These are phyloP conservation scores for Porogramme epimiltina DNA, from an alignment of 1,284 basidiomycete genomes.

Conservation along the genomic window DNA sequence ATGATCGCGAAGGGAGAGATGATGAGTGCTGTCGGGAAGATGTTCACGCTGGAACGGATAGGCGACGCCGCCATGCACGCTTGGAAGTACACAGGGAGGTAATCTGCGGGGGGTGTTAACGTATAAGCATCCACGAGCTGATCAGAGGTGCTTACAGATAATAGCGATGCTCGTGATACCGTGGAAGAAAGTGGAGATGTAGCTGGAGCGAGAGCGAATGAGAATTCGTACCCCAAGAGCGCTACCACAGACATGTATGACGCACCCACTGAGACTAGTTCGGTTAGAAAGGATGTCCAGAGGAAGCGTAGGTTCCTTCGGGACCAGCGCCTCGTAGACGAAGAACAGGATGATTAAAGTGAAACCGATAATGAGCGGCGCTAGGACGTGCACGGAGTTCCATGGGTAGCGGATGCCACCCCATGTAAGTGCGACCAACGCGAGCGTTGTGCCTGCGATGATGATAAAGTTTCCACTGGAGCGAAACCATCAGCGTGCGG, in stretches of 20 bases:
- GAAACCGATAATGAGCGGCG: conserved; percentile 24
- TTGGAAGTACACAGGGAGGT: conserved; percentile 42
- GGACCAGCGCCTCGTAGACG: conserved; percentile 18
- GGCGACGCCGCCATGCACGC: conserved; percentile 32
- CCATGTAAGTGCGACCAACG: conserved; percentile 24
- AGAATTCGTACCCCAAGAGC: not conserved
- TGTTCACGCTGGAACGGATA: conserved; percentile 26
- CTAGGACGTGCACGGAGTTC: conserved; percentile 20
- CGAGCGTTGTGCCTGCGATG: conserved; percentile 17
- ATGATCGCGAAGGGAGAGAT: conserved; percentile 27
- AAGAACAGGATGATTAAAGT: conserved; percentile 16
- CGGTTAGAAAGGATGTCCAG: conserved; percentile 31
- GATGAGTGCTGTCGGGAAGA: conserved; percentile 22
- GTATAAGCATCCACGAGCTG: not conserved
- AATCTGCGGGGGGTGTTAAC: conserved; percentile 22
- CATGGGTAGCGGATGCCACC: conserved; percentile 22
- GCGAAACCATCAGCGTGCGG: not conserved
- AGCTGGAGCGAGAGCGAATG: conserved; percentile 12
- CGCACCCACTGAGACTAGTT: conserved; percentile 33
- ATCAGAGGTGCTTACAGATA: conserved; percentile 7
- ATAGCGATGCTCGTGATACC: conserved; percentile 9
- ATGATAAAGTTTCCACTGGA: conserved; percentile 23
- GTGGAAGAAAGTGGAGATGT: conserved; percentile 24
- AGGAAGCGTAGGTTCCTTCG: conserved; percentile 25
- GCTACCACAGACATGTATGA: too few species aligned